Conservation (phyloP, 192 early-diverging fungal species). For the Gonapodya prolifera region DNA sequence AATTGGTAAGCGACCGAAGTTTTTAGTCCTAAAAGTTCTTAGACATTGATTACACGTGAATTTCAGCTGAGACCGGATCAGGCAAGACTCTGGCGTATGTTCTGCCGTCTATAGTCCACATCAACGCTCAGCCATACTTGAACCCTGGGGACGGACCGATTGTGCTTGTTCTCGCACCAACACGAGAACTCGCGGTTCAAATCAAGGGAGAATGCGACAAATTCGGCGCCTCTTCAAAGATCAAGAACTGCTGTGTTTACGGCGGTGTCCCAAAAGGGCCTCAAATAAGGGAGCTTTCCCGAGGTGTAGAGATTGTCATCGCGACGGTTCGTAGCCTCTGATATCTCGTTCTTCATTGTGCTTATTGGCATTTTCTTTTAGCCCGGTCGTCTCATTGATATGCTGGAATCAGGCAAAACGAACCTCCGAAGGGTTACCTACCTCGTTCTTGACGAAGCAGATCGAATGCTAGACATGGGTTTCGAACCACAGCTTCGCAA, state of each 20-base stretch:
- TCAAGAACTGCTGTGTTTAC: conserved; percentile 91
- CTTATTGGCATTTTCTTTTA: not conserved
- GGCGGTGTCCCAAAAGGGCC: conserved; percentile 86
- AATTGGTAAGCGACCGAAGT: conserved; percentile 9
- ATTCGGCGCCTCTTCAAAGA: conserved; percentile 74
- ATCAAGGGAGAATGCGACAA: conserved; percentile 92
- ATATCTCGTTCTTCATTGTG: not conserved
- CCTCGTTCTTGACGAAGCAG: conserved; percentile 88
- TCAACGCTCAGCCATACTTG: conserved; percentile 90
- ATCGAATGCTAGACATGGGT: conserved; percentile 96
- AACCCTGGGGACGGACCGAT: conserved; percentile 91
- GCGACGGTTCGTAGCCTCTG: conserved; percentile 40
- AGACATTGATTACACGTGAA: too few relatives aligned
- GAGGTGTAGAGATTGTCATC: conserved; percentile 91
- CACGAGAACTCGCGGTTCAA: conserved; percentile 93
- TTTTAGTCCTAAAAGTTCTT: conserved; percentile 3
- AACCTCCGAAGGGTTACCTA: conserved; percentile 92
- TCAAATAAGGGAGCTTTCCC: conserved; percentile 73
- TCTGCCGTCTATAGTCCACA: conserved; percentile 93
- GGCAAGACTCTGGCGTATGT: conserved; percentile 95
- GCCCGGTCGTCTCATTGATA: conserved; percentile 94
- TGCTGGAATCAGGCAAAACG: conserved; percentile 77
- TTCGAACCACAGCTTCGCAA: conserved; percentile 86
- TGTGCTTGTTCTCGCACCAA: conserved; percentile 90
- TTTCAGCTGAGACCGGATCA: conserved; percentile 67